Evolutionary conservation across 345 rosid genomes (phyloP).

Genomic region (Sisymbrium altissimum): DNA sequence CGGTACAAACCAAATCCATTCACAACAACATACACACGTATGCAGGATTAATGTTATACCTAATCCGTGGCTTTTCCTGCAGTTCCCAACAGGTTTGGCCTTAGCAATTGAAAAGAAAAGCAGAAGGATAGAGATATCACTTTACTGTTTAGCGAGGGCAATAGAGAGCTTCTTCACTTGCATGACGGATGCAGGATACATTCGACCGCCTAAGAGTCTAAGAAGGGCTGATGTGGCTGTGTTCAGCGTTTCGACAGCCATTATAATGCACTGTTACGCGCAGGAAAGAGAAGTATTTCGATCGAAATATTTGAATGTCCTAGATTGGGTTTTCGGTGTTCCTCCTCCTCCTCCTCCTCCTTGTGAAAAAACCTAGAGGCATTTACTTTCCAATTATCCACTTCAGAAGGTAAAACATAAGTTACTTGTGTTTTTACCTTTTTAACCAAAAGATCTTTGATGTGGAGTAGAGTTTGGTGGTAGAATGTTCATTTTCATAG

Average conservation of each 20-base stretch:
- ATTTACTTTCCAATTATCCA: not conserved
- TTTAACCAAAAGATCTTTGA: not conserved
- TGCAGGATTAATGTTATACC: not conserved
- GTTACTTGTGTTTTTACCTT: not conserved
- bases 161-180: slow-evolving; percentile 89
- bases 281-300: slow-evolving; percentile 89
- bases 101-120: slow-evolving; percentile 91
- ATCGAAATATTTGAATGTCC: slow-evolving; percentile 87
- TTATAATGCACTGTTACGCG: slow-evolving; percentile 95
- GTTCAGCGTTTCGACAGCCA: slow-evolving; percentile 81
- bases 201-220: slow-evolving; percentile 48
- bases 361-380: slow-evolving; percentile 39
- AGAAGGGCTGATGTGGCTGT: slow-evolving; percentile 81
- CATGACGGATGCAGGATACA: slow-evolving; percentile 61
- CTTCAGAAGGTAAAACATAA: not conserved
- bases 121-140: slow-evolving; percentile 86
- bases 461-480: not conserved
- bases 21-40: not conserved
- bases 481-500: not conserved
- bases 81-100: slow-evolving; percentile 87
- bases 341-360: slow-evolving; percentile 57
- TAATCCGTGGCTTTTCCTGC: slow-evolving; percentile 9
- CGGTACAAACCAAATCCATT: slow-evolving; percentile 42
- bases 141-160: slow-evolving; percentile 95
- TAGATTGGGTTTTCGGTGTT: slow-evolving; percentile 94